Base-by-base conservation (phyloP, 2,329 filamentous ascomycete species). In the Septoria linicola region DNA sequence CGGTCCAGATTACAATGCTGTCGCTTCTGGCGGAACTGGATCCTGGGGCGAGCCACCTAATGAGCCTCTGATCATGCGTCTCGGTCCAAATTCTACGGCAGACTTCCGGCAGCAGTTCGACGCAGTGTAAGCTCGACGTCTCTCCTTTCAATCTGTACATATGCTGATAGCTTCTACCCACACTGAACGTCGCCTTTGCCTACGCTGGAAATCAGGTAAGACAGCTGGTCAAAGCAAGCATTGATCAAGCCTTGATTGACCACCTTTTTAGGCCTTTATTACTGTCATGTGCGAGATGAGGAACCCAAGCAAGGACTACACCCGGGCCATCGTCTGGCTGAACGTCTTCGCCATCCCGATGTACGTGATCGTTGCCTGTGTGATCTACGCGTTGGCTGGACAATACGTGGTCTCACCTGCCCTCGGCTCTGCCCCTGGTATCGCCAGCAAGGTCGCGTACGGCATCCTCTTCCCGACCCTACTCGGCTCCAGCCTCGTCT, bases 131-230 rank as follows among this genome's bases (percentile, higher is more conserved):
- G n/a, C n/a, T n/a, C n/a, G n/a, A n/a, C n/a, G n/a, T n/a, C n/a
- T n/a, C n/a, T n/a, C n/a, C n/a, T n/a, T n/a, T n/a, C n/a, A n/a
- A n/a, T n/a, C n/a, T n/a, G n/a, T n/a, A n/a, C n/a, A n/a, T n/a
- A n/a, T n/a, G n/a, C n/a, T n/a, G n/a, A n/a, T n/a, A n/a, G n/a
- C n/a, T n/a, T n/a, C n/a, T n/a, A n/a, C n/a, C n/a, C n/a, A n/a
- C n/a, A n/a, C n/a, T 44, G 19, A 35, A 88, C 70, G 88, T 88
- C 40, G 76, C 86, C 49, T 84, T 89, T 56, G 84, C 85, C 47
- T 89, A 54, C 63, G 72, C 70, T 46, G 82, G 82, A 27, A 83
- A 87, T 14, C n/a, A 7, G 63, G n/a, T n/a, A n/a, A n/a, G n/a
- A n/a, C n/a, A n/a, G n/a, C n/a, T n/a, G n/a, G n/a, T n/a, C n/a